Evolutionary conservation across 257 asterid genomes (phyloP), one percentile per base, ranked within the genome.

Genomic region (Fraxinus excelsior): DNA sequence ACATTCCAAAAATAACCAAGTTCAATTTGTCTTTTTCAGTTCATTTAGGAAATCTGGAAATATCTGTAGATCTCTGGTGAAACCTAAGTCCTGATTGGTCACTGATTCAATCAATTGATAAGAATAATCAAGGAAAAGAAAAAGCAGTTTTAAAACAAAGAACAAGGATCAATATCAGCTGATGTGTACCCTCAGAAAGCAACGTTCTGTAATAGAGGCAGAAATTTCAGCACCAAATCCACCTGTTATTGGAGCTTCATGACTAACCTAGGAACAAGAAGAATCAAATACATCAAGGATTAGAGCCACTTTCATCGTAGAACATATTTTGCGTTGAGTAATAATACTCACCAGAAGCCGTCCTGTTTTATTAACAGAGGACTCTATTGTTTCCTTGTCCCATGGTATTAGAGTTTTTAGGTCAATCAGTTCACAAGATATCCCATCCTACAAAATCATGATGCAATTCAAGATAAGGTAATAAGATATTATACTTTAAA

Each of bases 221-320:
- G 98, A 89, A 23, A 96, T 89, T 77, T 93, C 99, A 83, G 97
- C 99, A 79, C 97, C 99, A 75, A 96, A 96, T 81, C 99, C 99
- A 73, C 98, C 98, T 1, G 98, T 96, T 76, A 92, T 76, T 72
- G 98, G 98, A 84, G 99, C 99, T 90, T 96, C 99, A 84, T 93
- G 98, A 78, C 98, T 96, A 62, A 94, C 81, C 99, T 94, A 80
- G 62, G 66, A 67, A 72, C 31, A 62, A 26, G 51, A 85, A 21
- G 74, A 76, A 14, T 66, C 37, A 79, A 40, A 79, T 28, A 60
- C 34, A 80, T 76, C 7, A 71, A 31, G 46, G 53, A 74, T 6
- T 64, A 70, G 29, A 71, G 28, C 51, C 53, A 37, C 34, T 66
- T 79, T 51, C 66, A 73, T 21, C 31, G 37, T 18, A 32, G 31